Evolutionary conservation across 2,329 filamentous ascomycete genomes (phyloP).

Genomic region (Colletotrichum sublineola): DNA sequence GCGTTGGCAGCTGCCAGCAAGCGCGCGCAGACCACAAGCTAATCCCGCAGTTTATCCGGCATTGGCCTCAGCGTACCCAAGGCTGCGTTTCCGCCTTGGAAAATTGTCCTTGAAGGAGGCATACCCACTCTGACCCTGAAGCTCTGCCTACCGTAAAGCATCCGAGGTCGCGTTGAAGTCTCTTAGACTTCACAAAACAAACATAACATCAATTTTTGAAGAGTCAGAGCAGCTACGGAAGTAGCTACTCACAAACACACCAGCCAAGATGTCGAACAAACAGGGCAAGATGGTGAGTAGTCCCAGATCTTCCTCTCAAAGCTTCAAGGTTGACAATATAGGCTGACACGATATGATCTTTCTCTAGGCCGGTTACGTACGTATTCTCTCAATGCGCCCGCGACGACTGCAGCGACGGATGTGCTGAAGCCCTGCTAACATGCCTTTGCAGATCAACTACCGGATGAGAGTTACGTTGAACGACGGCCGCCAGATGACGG

Average conservation of each 20-base stretch:
- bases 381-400: conserved; percentile 53
- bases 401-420: background rate
- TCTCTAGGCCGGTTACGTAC: conserved; percentile 77
- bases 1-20: too few species aligned
- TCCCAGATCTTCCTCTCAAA: conserved; percentile 54
- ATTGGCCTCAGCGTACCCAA: conserved; percentile 52
- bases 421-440: background rate
- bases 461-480: conserved; percentile 97
- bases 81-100: conserved; percentile 57
- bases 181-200: conserved; percentile 52
- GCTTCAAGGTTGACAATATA: conserved; percentile 65
- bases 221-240: conserved; percentile 50
- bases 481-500: conserved; percentile 95
- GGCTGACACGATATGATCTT: conserved; percentile 69
- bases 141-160: conserved; percentile 54
- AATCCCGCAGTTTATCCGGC: conserved; percentile 21
- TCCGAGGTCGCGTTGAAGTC: conserved; percentile 58
- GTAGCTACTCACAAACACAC: conserved; percentile 50
- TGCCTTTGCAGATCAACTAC: conserved; percentile 88
- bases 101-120: conserved; percentile 52
- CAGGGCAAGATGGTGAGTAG: conserved; percentile 98
- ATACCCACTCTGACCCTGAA: conserved; percentile 54
- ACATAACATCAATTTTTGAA: conserved; percentile 58
- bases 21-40: too few species aligned
- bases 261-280: conserved; percentile 82